Conservation (phyloP, 2,329 filamentous ascomycete genomes). For the Colletotrichum camelliae region DNA sequence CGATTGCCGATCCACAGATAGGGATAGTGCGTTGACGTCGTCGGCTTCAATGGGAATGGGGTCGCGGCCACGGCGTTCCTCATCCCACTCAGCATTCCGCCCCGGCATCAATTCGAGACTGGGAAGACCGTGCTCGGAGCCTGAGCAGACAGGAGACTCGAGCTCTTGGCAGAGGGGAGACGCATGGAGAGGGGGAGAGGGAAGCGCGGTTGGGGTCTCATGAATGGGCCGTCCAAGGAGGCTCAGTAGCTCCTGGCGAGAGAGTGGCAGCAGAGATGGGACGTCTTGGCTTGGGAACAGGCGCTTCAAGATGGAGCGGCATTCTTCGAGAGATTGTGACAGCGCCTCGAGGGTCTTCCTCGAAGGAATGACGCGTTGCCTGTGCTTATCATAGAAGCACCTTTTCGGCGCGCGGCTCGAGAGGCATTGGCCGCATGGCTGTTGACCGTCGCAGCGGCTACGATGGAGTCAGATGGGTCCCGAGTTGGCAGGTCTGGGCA, state of each 20-base stretch:
- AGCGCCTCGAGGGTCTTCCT: constrained; percentile 74
- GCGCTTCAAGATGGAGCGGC: constrained; percentile 64
- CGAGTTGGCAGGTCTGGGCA: not conserved
- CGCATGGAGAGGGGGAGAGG: constrained; percentile 58
- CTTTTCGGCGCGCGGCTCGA: constrained; percentile 81
- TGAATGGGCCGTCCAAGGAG: constrained; percentile 55
- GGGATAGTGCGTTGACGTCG: constrained; percentile 62
- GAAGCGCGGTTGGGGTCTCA: constrained; percentile 46
- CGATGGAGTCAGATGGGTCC: constrained; percentile 28
- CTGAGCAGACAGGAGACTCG: constrained; percentile 54
- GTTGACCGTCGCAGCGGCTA: constrained; percentile 77
- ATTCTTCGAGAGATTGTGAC: constrained; percentile 70
- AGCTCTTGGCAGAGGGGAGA: constrained; percentile 54
- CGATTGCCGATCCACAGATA: constrained; percentile 60
- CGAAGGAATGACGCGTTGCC: constrained; percentile 77
- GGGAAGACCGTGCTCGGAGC: constrained; percentile 52
- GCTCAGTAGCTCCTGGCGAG: constrained; percentile 64
- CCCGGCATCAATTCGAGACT: constrained; percentile 73
- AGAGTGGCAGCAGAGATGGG: constrained; percentile 57
- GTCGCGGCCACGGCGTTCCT: constrained; percentile 61
- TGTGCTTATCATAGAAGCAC: constrained; percentile 82
- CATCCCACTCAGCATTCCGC: constrained; percentile 70
- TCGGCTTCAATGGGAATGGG: constrained; percentile 69
- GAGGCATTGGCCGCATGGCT: constrained; percentile 82
- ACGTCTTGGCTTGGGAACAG: constrained; percentile 65